A percentile compares a stretch with the other conserved stretches of the same genome.
These are phyloP conservation scores for Plantago major DNA, from an alignment of 257 asterid genomes.

Conservation along the genomic window DNA sequence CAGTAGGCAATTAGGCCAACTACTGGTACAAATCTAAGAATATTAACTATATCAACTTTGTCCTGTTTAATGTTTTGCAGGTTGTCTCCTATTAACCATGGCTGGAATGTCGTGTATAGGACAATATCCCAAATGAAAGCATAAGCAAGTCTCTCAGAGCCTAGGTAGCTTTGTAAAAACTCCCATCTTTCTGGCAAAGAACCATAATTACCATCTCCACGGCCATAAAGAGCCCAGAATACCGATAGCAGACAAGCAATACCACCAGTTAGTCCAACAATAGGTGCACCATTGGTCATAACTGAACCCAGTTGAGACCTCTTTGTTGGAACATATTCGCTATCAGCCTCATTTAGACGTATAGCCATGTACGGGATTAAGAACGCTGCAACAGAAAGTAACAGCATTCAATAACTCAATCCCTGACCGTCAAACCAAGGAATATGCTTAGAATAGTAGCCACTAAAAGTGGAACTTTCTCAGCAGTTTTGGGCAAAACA, in stretches of 20 bases:
- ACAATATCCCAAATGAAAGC: slow-evolving; percentile 92
- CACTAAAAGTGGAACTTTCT: neutral
- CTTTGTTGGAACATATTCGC: slow-evolving; percentile 33
- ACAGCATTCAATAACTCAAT: slow-evolving; percentile 6
- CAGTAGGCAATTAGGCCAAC: slow-evolving; percentile 74
- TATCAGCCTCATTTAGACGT: slow-evolving; percentile 49
- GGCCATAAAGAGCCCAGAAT: slow-evolving; percentile 75
- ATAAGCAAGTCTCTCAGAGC: slow-evolving; percentile 83
- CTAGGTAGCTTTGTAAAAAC: slow-evolving; percentile 54
- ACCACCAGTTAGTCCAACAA: slow-evolving; percentile 66
- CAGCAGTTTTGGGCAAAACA: neutral
- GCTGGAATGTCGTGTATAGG: slow-evolving; percentile 71
- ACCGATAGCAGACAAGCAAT: slow-evolving; percentile 51
- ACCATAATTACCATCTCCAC: slow-evolving; percentile 65
- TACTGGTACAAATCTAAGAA: slow-evolving; percentile 73
- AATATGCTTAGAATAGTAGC: neutral
- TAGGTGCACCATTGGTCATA: slow-evolving; percentile 61
- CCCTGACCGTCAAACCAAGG: neutral
- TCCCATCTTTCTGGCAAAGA: slow-evolving; percentile 52
- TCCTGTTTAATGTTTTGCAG: slow-evolving; percentile 51
- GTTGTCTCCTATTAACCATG: slow-evolving; percentile 91
- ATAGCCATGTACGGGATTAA: slow-evolving; percentile 93
- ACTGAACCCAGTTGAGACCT: slow-evolving; percentile 55
- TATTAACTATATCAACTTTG: slow-evolving; percentile 39
- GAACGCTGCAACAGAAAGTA: slow-evolving; percentile 55